phyloP scores from a whole-genome alignment of 208 protist genomes.

The Trypanosoma congolense region DNA sequence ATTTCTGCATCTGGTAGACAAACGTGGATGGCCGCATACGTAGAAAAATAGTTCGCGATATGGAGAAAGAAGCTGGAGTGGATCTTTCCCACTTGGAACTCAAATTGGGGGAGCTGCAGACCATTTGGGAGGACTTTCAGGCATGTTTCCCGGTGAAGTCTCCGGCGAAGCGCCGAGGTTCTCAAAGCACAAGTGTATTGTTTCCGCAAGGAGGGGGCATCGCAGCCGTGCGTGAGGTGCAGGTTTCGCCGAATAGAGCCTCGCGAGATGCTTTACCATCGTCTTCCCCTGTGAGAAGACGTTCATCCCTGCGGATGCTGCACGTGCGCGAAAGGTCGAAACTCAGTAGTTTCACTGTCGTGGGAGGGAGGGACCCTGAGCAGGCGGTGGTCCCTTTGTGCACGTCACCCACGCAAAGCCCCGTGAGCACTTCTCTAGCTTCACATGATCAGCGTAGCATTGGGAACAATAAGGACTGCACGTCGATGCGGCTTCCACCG shows the following conservation, averaged over 20 bases:
- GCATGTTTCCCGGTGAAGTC: not conserved
- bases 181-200: not conserved
- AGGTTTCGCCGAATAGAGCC: not conserved
- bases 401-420: not conserved
- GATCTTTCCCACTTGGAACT: constrained; percentile 25
- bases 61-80: constrained; percentile 7
- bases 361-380: not conserved
- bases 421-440: not conserved
- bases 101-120: constrained; percentile 22
- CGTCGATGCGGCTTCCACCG: not conserved
- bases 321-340: not conserved
- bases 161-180: not conserved
- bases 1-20: not conserved
- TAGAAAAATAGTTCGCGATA: constrained; percentile 11
- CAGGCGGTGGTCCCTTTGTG: not conserved
- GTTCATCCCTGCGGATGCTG: not conserved
- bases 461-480: not conserved
- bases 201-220: not conserved
- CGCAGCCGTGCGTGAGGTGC: not conserved
- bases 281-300: not conserved
- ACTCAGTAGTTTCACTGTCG: not conserved
- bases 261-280: not conserved
- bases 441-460: not conserved
- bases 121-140: constrained; percentile 23
- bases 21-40: constrained; percentile 2